Evolutionary conservation across 148 eudicot genomes (phyloP).

Genomic region (Chenopodium suecicum): DNA sequence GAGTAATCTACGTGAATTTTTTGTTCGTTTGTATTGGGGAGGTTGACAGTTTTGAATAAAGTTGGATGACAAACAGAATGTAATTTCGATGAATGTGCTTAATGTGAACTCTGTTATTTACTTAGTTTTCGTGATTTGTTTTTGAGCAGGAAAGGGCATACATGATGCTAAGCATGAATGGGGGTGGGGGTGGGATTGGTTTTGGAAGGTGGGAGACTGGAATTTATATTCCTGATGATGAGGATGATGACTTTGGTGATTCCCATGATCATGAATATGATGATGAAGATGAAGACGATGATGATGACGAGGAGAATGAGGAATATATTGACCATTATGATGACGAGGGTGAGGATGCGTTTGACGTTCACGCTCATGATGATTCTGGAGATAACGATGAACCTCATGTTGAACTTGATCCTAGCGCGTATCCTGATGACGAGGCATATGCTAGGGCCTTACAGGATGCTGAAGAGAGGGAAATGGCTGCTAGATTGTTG

Average conservation of each 20-base stretch:
- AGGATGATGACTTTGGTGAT: conserved; percentile 45
- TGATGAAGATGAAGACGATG: conserved; percentile 37
- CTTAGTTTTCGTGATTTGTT: conserved; percentile 12
- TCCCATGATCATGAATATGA: conserved; percentile 35
- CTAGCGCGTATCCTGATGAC: conserved; percentile 70
- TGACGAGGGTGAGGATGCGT: conserved; percentile 53
- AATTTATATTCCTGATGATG: conserved; percentile 49
- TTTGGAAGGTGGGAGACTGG: conserved; percentile 81
- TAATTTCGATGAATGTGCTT: background rate
- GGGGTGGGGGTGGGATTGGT: conserved; percentile 53
- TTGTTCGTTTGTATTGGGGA: no score
- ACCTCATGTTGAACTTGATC: conserved; percentile 53
- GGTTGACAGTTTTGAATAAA: no score
- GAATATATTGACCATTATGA: conserved; percentile 36
- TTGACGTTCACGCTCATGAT: conserved; percentile 63
- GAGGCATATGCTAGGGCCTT: conserved; percentile 97
- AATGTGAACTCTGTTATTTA: background rate
- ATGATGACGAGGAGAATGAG: conserved; percentile 29
- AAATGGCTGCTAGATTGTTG: conserved; percentile 87
- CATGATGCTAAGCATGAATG: conserved; percentile 86
- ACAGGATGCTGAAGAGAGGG: conserved; percentile 94
- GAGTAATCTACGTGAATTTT: background rate
- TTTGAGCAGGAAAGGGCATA: conserved; percentile 87
- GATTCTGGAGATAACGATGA: conserved; percentile 46
- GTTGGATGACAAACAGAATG: background rate